Evolutionary conservation across 1,284 basidiomycete species (phyloP).

Genomic region (Cryptococcus jaspeensis): DNA sequence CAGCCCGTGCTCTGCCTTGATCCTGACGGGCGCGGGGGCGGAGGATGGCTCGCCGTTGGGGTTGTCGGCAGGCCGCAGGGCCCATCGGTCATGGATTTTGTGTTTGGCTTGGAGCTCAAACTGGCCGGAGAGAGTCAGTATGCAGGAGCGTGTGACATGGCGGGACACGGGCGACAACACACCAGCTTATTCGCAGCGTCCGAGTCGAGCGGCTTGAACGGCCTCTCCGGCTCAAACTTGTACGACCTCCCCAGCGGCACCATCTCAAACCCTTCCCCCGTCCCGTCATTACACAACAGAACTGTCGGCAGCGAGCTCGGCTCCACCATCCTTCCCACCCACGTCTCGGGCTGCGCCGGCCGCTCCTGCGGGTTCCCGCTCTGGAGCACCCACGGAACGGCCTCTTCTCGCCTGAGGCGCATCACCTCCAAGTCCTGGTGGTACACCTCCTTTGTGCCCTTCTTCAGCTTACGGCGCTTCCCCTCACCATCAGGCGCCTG

Average conservation of each 20-base stretch:
- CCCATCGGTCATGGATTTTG: conserved; percentile 45
- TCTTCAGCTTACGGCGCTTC: conserved; percentile 18
- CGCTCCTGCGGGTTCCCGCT: conserved; percentile 28
- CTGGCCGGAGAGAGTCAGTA: conserved; percentile 17
- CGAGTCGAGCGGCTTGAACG: conserved; percentile 44
- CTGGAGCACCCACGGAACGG: conserved; percentile 46
- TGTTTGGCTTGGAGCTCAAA: conserved; percentile 43
- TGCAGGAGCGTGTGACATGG: background rate
- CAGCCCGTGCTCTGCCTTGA: conserved; percentile 23
- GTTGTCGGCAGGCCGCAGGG: conserved; percentile 24
- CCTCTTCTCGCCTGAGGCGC: conserved; percentile 42
- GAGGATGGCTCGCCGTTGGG: background rate
- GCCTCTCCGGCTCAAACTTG: conserved; percentile 42
- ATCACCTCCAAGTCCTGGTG: conserved; percentile 45
- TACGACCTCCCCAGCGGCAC: conserved; percentile 45
- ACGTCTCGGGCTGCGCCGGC: conserved; percentile 33
- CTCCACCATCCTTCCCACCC: conserved; percentile 45
- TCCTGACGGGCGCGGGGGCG: background rate
- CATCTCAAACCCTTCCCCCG: conserved; percentile 37
- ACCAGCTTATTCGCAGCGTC: conserved; percentile 47
- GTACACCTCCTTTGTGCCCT: conserved; percentile 42
- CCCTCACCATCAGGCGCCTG: conserved; percentile 20
- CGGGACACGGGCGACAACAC: conserved; percentile 1
- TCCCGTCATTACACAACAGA: conserved; percentile 40
- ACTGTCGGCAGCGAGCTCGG: conserved; percentile 33